Base-by-base conservation (phyloP, 2,329 filamentous ascomycete species). In the Exophiala phaeomuriformis region DNA sequence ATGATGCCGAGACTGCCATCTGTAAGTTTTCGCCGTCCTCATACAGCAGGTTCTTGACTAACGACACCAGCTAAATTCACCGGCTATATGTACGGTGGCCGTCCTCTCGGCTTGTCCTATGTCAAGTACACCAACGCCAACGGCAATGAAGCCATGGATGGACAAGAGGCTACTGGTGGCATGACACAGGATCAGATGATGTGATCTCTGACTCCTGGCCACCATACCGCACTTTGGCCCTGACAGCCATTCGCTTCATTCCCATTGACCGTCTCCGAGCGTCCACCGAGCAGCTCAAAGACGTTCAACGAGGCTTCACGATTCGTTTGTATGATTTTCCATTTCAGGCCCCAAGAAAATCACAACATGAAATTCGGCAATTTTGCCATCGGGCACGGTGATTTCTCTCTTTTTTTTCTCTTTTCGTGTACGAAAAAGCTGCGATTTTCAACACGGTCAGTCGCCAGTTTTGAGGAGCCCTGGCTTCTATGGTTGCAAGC, bases 151-250 rank as follows among this genome's bases (percentile, higher is more conserved):
- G 79, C 77, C 63, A 95, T 96, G 89, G 90, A 96, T 62, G 88
- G 84, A 33, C 83, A 89, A 58, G 81, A 87, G 60, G 81, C 74
- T 37, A 75, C 77, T 29, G 71, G 77, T 47, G 86, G 85, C 57
- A 73, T 95, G 67, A 95, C 90, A n/a, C 93, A 97, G 72, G 91
- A 97, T 68, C 90, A 97, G 76, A 96, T 97, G 73, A 95, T 97
- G 90, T 97, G 55, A 59, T 19, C 19, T 19, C 19, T 19, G 19
- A 19, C 19, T 19, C 19, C 19, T 19, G 19, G 19, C 19, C 19
- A 19, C 19, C 19, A 19, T 19, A 19, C 19, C 19, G 19, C 19
- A 19, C 19, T 19, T 19, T 19, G 19, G 19, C 19, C 19, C 19
- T 19, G 19, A 19, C 19, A 19, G 19, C 19, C 19, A 19, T 19